phyloP scores from a whole-genome alignment of 768 basidiomycete species.

The Artomyces pyxidatus region DNA sequence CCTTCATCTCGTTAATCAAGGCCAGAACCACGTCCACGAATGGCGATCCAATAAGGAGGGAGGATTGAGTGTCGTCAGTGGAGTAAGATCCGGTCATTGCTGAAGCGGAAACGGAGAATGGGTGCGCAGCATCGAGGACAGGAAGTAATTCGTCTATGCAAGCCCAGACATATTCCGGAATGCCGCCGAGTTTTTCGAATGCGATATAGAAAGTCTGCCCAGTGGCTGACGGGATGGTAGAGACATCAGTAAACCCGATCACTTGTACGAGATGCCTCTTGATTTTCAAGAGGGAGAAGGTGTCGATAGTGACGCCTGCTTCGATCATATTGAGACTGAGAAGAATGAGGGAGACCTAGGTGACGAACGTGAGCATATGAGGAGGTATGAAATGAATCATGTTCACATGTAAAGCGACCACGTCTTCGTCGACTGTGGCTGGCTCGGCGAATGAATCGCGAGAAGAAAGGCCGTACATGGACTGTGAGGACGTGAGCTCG shows the following conservation, averaged over 20 bases:
- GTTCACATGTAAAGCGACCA: slow-evolving; percentile 38
- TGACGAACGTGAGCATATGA: background rate
- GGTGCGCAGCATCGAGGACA: slow-evolving; percentile 52
- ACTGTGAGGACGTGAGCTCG: slow-evolving; percentile 22
- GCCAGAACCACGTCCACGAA: slow-evolving; percentile 56
- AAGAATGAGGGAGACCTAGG: slow-evolving; percentile 46
- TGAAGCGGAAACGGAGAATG: slow-evolving; percentile 39
- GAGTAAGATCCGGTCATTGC: slow-evolving; percentile 31
- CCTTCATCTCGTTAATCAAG: slow-evolving; percentile 38
- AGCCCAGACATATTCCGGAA: slow-evolving; percentile 38
- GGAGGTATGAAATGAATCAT: background rate
- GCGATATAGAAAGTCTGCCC: slow-evolving; percentile 46
- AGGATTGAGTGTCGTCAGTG: slow-evolving; percentile 34
- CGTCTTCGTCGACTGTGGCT: slow-evolving; percentile 35
- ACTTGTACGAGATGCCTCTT: slow-evolving; percentile 42
- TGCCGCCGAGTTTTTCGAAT: slow-evolving; percentile 38
- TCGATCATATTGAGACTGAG: slow-evolving; percentile 61
- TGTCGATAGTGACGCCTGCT: slow-evolving; percentile 49
- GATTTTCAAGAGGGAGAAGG: slow-evolving; percentile 46
- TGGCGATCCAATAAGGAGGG: slow-evolving; percentile 49
- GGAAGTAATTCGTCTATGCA: slow-evolving; percentile 52
- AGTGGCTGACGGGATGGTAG: slow-evolving; percentile 34
- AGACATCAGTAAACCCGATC: slow-evolving; percentile 48
- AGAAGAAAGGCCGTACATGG: slow-evolving; percentile 36
- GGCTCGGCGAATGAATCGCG: slow-evolving; percentile 14